Evolutionary conservation across 805 yeast species (phyloP), one percentile per base, ranked within the genome.

Genomic region (Novakomyces olei): DNA sequence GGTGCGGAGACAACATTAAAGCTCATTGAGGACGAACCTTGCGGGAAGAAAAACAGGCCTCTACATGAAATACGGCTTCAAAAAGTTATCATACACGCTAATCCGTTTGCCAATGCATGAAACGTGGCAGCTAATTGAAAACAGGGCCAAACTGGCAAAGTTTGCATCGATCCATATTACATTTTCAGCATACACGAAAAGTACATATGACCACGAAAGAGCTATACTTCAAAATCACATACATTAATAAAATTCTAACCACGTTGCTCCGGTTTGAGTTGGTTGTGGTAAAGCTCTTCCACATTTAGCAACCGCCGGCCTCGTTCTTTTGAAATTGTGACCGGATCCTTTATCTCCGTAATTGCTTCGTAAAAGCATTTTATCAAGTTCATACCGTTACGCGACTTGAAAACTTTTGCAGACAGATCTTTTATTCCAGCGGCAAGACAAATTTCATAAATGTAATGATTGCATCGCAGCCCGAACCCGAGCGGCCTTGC

Each of bases 301-400:
- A 88, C 72, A 54, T 88, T 96, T 25, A 80, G 81, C 47, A 85
- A 66, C 64, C 80, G 80, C 67, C 85, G 85, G 39, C 98, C 98
- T 58, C 98, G 70, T 44, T 73, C 76, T 33, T 72, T 63, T 4
- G 96, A 94, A 50, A 85, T 64, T 44, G 81, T 92, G 45, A 78
- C 91, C 44, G 79, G 63, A 2, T 91, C 65, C 41, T 67, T 68
- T 55, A 83, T 96, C 46, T 70, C 68, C 33, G 65, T 60, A 41
- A 88, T 65, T 1, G 94, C 94, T 51, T 79, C 91, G 37, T 83
- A 61, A 33, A 83, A 67, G 28, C 85, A 88, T 58, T 83, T 81
- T 36, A 79, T 79, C 31, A 83, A 91, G 54, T 83, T 83, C 92
- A 88, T 80, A 33, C 75, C 74, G 57, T 85, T 88, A 61, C 96